Percentiles rank a stretch among this genome's conserved stretches.
These are phyloP conservation scores for Galerina sulciceps DNA, from an alignment of 768 basidiomycete genomes.

Conservation along the genomic window DNA sequence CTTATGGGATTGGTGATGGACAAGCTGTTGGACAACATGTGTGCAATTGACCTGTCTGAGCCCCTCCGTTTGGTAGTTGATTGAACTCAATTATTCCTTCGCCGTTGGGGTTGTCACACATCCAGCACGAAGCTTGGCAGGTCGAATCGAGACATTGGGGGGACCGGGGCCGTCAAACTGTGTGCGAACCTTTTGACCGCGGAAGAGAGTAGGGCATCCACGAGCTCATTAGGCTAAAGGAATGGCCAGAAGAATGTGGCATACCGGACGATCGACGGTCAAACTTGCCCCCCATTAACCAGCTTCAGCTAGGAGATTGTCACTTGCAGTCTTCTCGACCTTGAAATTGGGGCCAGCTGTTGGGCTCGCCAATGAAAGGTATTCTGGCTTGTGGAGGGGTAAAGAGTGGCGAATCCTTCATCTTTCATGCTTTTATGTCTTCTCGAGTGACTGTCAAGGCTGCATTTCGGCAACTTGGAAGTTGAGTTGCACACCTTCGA, in stretches of 20 bases:
- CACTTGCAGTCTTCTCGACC: not conserved
- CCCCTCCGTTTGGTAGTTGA: too few relatives aligned
- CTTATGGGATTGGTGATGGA: too few relatives aligned
- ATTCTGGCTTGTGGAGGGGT: constrained; percentile 7
- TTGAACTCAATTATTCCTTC: too few relatives aligned
- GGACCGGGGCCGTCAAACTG: too few relatives aligned
- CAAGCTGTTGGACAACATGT: too few relatives aligned
- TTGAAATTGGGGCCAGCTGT: not conserved
- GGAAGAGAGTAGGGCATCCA: too few relatives aligned
- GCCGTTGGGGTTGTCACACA: too few relatives aligned
- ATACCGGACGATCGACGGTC: not conserved
- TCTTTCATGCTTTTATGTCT: constrained; percentile 4
- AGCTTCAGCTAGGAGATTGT: constrained; percentile 1
- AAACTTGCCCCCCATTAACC: not conserved
- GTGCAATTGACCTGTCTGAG: too few relatives aligned
- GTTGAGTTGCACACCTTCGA: constrained; percentile 2
- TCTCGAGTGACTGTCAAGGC: constrained; percentile 6
- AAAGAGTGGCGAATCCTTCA: constrained; percentile 6
- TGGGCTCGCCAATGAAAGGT: constrained; percentile 8
- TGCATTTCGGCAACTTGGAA: not conserved
- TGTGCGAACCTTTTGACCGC: too few relatives aligned
- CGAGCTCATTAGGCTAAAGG: not conserved
- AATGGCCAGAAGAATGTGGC: not conserved
- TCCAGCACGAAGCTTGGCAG: too few relatives aligned
- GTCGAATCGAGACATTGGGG: too few relatives aligned